Percentiles rank a stretch among this genome's conserved stretches.
These are phyloP conservation scores for Lagenidium giganteum DNA, from an alignment of 352 stramenopile species.

Conservation along the genomic window DNA sequence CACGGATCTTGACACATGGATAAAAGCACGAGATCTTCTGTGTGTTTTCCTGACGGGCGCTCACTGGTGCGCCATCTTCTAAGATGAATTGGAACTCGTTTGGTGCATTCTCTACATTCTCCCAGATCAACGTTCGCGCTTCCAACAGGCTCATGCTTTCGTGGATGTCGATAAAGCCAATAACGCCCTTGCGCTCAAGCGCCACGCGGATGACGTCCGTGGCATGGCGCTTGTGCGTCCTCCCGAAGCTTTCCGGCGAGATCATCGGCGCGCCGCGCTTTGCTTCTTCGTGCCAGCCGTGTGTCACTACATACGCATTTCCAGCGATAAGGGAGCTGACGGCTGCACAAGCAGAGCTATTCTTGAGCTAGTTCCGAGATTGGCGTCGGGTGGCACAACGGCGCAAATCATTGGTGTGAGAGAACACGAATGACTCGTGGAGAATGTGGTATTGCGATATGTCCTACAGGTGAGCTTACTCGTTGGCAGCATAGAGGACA, in stretches of 20 bases:
- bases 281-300: not conserved
- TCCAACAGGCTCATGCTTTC: slow-evolving; percentile 58
- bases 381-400: too few relatives aligned
- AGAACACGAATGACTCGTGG: too few relatives aligned
- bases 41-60: slow-evolving; percentile 45
- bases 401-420: too few relatives aligned
- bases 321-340: too few relatives aligned
- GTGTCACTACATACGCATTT: not conserved
- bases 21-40: slow-evolving; percentile 62
- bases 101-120: slow-evolving; percentile 66
- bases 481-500: slow-evolving; percentile 49
- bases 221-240: slow-evolving; percentile 36
- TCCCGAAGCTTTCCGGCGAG: slow-evolving; percentile 37
- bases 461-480: slow-evolving; percentile 23
- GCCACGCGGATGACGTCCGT: slow-evolving; percentile 60
- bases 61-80: slow-evolving; percentile 58
- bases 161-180: slow-evolving; percentile 74
- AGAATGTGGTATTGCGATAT: too few relatives aligned
- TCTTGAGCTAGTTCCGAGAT: too few relatives aligned
- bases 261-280: slow-evolving; percentile 38
- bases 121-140: slow-evolving; percentile 49
- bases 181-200: slow-evolving; percentile 51
- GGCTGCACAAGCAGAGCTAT: too few relatives aligned
- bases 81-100: slow-evolving; percentile 67
- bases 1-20: slow-evolving; percentile 68